Evolutionary conservation across 1,284 basidiomycete genomes (phyloP), one percentile per base, ranked within the genome.

Genomic region (Coriolopsis trogii): DNA sequence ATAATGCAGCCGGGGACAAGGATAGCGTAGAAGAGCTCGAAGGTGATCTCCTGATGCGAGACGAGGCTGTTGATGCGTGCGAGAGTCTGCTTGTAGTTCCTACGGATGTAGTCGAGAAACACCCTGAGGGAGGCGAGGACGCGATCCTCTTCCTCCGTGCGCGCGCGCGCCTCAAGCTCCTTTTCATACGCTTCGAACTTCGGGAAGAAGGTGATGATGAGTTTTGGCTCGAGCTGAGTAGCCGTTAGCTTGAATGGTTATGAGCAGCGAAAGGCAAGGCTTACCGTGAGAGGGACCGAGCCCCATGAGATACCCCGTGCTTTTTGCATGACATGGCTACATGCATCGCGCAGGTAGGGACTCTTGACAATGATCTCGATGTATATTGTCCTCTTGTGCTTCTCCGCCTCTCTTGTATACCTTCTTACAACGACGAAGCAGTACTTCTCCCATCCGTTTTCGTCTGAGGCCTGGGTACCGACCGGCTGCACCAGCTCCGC

Each of bases 261-360:
- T 34, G 34, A 3, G 36, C 23, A 18, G 30, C 23, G n/a, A 15
- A 13, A 59, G 10, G 33, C 16, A 21, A 41, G 7, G 20, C 63
- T 10, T 53, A 80, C 80, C 68, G 77, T 73, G 6, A 82, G 68
- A 4, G 79, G 78, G 21, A 80, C 74, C 4, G 73, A 63, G 42
- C 77, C 75, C 81, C 81, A 83, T 3, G 80, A 81, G n/a, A 82
- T 65, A 13, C 79, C 79, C 9, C 76, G 76, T 68, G 77, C 75
- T 0, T 73, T 69, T 50, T 72, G 64, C 51, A 84, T 77, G 29
- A 82, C 77, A 44, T 79, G 74, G 57, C 78, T 75, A 62, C 77
- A 81, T 2, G 76, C 80, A 52, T 78, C 74, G 24, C 79, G 60
- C 36, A 84, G 72, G 56, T 81, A 81, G 25, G 71, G 71, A 56